A percentile compares a stretch with the other conserved stretches of the same genome.
Evolutionary conservation across 2,329 filamentous ascomycete species (phyloP).

Genomic region (Aspergillus jensenii): DNA sequence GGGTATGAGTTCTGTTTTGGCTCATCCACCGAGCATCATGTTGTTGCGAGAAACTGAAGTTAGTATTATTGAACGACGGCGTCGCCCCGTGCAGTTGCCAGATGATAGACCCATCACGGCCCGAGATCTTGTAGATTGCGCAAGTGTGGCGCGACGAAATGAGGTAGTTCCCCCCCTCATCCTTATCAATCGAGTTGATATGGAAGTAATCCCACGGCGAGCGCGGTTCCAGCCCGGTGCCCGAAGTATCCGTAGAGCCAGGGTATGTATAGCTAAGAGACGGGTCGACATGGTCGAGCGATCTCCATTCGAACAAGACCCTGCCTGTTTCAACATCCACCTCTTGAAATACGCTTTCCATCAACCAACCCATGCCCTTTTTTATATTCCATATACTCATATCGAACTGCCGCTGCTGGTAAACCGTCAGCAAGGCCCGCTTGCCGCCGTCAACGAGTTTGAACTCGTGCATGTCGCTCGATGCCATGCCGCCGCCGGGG

Average conservation of each 20-base stretch:
- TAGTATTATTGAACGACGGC: constrained; percentile 38
- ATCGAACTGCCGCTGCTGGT: constrained; percentile 47
- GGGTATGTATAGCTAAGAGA: constrained; percentile 49
- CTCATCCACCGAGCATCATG: constrained; percentile 42
- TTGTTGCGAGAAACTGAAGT: constrained; percentile 45
- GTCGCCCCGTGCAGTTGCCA: constrained; percentile 40
- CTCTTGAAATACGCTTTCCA: constrained; percentile 55
- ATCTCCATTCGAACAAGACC: constrained; percentile 52
- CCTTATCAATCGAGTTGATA: constrained; percentile 46
- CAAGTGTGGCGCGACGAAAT: constrained; percentile 44
- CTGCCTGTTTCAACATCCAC: constrained; percentile 51
- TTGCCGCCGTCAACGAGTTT: constrained; percentile 47
- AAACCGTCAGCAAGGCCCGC: constrained; percentile 42
- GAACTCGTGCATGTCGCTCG: constrained; percentile 56
- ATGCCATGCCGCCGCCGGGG: constrained; percentile 39
- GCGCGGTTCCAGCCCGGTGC: constrained; percentile 47
- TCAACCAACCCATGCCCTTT: constrained; percentile 51
- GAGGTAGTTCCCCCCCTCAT: constrained; percentile 41
- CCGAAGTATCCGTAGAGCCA: constrained; percentile 45
- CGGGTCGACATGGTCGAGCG: constrained; percentile 51
- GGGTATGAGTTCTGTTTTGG: constrained; percentile 39
- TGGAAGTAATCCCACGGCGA: constrained; percentile 49
- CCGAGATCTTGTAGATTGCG: constrained; percentile 43
- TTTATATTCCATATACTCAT: constrained; percentile 45
- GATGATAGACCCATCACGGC: constrained; percentile 38